A percentile compares a stretch with the other conserved stretches of the same genome.
Evolutionary conservation across 257 asterid species (phyloP).

Genomic region (Fraxinus excelsior): DNA sequence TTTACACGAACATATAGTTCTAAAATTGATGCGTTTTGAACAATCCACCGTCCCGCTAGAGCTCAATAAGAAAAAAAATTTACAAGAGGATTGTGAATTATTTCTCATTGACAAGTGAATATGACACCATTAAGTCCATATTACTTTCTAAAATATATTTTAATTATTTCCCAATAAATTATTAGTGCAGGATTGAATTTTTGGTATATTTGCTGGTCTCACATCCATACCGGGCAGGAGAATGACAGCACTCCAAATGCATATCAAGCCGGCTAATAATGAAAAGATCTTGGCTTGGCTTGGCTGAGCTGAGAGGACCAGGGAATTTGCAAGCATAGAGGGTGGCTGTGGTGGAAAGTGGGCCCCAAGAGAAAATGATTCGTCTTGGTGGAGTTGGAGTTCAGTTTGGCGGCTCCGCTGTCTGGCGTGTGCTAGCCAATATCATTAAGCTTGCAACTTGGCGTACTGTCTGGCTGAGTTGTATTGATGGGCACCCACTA

Average conservation of each 20-base stretch:
- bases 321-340: neutral
- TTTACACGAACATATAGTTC: no score
- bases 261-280: conserved; percentile 12
- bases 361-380: conserved; percentile 20
- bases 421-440: conserved; percentile 51
- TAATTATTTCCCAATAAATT: no score
- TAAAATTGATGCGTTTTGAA: no score
- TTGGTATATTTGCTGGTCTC: neutral
- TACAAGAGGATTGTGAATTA: no score
- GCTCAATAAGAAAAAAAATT: no score
- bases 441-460: conserved; percentile 37
- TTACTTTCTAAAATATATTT: no score
- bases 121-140: no score
- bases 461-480: neutral
- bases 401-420: conserved; percentile 42
- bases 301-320: conserved; percentile 17
- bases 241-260: neutral
- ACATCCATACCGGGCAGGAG: no score
- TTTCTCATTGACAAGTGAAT: no score
- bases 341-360: conserved; percentile 26
- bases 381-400: neutral
- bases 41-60: no score
- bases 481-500: neutral
- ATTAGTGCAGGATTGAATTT: neutral
- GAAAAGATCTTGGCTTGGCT: neutral